phyloP scores from a whole-genome alignment of 176 grass and related monocot genomes.

The Cenchrus fungigraminus region DNA sequence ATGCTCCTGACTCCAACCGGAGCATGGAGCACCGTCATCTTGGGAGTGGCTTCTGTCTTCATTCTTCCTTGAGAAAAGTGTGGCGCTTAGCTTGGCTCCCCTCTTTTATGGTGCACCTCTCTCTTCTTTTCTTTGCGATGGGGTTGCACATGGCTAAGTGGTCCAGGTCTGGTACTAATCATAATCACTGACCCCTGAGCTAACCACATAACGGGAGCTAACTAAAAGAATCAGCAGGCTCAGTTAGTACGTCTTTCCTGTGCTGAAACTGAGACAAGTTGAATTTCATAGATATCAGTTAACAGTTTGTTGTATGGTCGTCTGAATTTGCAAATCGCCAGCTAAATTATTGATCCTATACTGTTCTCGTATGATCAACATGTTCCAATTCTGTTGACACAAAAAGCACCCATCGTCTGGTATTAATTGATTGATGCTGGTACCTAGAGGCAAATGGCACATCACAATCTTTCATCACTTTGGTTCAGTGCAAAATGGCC shows the following conservation, averaged over 20 bases:
- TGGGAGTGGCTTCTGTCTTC: slow-evolving; percentile 32
- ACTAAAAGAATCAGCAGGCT: neutral
- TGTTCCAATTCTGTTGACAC: neutral
- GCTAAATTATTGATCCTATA: too few relatives aligned
- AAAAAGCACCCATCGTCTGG: neutral
- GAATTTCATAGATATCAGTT: too few relatives aligned
- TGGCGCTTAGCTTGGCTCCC: slow-evolving; percentile 16
- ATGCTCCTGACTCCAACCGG: slow-evolving; percentile 50
- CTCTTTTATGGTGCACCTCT: slow-evolving; percentile 30
- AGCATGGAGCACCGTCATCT: slow-evolving; percentile 48
- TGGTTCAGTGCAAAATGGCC: neutral
- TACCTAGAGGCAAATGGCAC: slow-evolving; percentile 10
- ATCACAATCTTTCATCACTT: slow-evolving; percentile 8
- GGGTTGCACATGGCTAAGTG: slow-evolving; percentile 11
- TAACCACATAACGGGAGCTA: neutral
- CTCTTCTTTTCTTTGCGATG: neutral
- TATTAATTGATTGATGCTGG: neutral
- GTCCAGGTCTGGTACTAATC: neutral
- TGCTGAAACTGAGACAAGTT: slow-evolving; percentile 29
- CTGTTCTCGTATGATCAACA: too few relatives aligned
- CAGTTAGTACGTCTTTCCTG: slow-evolving; percentile 34
- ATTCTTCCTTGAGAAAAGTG: slow-evolving; percentile 19
- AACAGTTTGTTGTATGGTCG: too few relatives aligned
- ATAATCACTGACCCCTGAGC: neutral
- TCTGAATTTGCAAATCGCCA: too few relatives aligned